Evolutionary conservation across 257 asterid species (phyloP), one percentile per base, ranked within the genome.

Genomic region (Gentiana straminea): DNA sequence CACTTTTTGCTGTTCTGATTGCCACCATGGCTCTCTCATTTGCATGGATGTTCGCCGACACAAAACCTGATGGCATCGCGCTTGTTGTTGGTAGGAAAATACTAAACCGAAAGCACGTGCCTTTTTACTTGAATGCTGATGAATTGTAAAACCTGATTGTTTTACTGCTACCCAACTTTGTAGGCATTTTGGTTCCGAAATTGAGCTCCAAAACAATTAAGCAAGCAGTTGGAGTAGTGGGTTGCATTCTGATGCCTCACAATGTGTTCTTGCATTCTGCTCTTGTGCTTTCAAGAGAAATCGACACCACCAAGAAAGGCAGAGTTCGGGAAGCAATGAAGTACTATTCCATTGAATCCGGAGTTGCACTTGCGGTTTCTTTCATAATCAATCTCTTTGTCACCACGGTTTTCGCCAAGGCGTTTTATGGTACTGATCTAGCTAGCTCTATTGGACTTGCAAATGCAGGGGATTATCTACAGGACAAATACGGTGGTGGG

Each of bases 31-130:
- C 74, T 4, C 1, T 64, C 44, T 73, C 78, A 8, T 73, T 73
- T 35, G 78, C 78, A n/a, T 73, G 78, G 78, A 68, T 73, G 78
- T 73, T 73, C 51, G 78, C 68, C n/a, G 74, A 73, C 51, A 68
- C 78, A 37, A 73, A 73, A 53, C 78, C 78, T 13, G 58, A 38
- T n/a, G 78, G 78, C 7, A 62, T 60, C 13, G 69, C 59, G 46
- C 75, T 73, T 37, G 66, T 73, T 39, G n/a, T 68, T 1, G 78
- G 78, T 73, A 55, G 57, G 71, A 45, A 54, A 46, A 47, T 37
- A 10, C 13, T 32, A 24, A 24, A 24, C 24, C 24, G 24, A 24
- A 24, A 24, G 24, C 24, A 24, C 24, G 24, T 24, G 24, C 15
- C 36, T 2, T 33, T 44, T 35, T 51, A 33, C 13, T 35, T 6